Evolutionary conservation across 129 eudicot genomes (phyloP).

Genomic region (Flaveria ramosissima): DNA sequence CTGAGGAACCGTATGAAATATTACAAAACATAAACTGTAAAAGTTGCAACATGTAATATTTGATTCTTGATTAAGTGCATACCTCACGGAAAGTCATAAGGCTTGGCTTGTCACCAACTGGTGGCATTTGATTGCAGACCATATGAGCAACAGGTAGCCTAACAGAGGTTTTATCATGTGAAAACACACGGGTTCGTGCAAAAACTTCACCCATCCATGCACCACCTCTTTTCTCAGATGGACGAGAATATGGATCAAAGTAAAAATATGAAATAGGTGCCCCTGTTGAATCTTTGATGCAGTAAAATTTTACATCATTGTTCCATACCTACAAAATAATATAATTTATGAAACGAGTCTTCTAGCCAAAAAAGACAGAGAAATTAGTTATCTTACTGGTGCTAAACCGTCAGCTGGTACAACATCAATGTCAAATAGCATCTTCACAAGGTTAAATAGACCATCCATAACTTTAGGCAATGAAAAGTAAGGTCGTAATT

Average conservation of each 20-base stretch:
- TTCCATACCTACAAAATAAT: conserved; percentile 75
- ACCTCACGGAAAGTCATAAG: conserved; percentile 99
- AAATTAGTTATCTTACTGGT: conserved; percentile 53
- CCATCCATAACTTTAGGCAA: conserved; percentile 99
- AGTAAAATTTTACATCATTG: conserved; percentile 73
- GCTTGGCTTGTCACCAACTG: conserved; percentile 93
- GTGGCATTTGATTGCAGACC: conserved; percentile 98
- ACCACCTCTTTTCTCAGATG: conserved; percentile 92
- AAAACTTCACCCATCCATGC: conserved; percentile 99
- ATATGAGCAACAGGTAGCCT: conserved; percentile 97
- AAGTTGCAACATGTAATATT: background rate
- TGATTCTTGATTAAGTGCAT: conserved; percentile 19
- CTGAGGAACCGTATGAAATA: conserved; percentile 36
- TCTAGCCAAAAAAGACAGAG: background rate
- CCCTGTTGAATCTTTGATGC: conserved; percentile 79
- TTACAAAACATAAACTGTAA: background rate
- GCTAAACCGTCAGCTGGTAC: conserved; percentile 88
- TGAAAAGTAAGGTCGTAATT: conserved; percentile 88
- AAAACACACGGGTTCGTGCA: conserved; percentile 77
- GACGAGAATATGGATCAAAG: conserved; percentile 97
- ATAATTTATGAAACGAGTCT: conserved; percentile 10
- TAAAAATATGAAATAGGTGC: conserved; percentile 82
- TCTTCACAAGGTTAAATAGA: conserved; percentile 82
- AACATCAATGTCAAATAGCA: conserved; percentile 72
- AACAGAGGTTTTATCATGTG: conserved; percentile 65